These are phyloP conservation scores for Hypoxylon fragiforme DNA, from an alignment of 495 filamentous ascomycete species.

Conservation along the genomic window DNA sequence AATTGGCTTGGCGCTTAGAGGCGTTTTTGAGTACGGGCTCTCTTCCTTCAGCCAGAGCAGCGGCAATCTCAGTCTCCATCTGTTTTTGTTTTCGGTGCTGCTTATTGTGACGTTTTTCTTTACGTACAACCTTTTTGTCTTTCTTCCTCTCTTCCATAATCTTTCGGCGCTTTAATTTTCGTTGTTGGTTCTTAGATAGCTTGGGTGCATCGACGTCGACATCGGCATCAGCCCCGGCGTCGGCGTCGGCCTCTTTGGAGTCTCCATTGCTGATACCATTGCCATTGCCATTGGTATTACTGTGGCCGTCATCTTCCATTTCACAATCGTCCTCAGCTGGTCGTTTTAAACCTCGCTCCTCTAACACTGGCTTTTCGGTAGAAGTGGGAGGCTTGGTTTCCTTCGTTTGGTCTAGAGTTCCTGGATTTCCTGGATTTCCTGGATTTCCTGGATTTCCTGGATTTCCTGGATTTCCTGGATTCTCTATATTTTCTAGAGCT, in stretches of 20 bases:
- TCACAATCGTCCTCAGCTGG: conserved; percentile 3
- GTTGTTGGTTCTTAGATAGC: conserved; percentile 80
- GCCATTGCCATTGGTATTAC: neutral
- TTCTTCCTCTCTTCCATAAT: conserved; percentile 70
- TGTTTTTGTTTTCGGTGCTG: conserved; percentile 59
- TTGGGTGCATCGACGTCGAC: conserved; percentile 29
- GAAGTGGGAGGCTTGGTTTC: neutral
- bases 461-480: too few species aligned
- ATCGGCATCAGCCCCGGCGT: neutral
- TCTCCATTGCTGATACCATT: neutral
- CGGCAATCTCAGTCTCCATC: conserved; percentile 43
- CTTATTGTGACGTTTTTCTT: conserved; percentile 68
- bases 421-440: too few species aligned
- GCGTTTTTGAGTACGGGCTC: conserved; percentile 36
- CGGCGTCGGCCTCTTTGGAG: conserved; percentile 4
- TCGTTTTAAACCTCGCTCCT: conserved; percentile 17
- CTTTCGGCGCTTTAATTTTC: conserved; percentile 67
- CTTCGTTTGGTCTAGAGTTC: neutral
- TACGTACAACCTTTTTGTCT: conserved; percentile 69
- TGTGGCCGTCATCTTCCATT: conserved; percentile 1
- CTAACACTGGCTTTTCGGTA: neutral
- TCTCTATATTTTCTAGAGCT: too few species aligned
- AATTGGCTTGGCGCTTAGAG: conserved; percentile 36
- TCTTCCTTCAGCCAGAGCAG: conserved; percentile 46
- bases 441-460: too few species aligned